Percentiles rank a stretch among this genome's conserved stretches.
Conservation (phyloP, 495 filamentous ascomycete species). For the Talaromyces nanjingensis region DNA sequence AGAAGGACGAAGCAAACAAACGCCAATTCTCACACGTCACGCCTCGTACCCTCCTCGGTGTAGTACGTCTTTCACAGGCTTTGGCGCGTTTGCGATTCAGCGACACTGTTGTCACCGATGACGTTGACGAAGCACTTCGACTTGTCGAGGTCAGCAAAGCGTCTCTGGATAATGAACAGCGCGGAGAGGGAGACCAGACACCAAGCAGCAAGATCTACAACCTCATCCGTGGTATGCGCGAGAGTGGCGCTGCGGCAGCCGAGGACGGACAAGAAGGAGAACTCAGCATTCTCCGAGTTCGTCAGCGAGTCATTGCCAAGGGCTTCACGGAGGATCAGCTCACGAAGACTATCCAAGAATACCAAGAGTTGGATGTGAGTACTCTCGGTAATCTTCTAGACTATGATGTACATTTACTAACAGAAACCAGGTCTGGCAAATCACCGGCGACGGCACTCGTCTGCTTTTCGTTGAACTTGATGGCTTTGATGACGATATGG, state of each 20-base stretch:
- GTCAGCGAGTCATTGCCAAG: constrained; percentile 87
- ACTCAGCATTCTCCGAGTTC: constrained; percentile 76
- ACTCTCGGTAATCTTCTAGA: background rate
- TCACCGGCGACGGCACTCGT: constrained; percentile 73
- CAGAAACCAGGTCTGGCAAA: constrained; percentile 80
- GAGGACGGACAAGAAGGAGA: constrained; percentile 67
- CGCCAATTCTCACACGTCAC: constrained; percentile 90
- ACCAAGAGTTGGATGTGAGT: constrained; percentile 81
- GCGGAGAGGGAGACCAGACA: constrained; percentile 59
- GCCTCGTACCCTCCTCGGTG: constrained; percentile 84
- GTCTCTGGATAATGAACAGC: constrained; percentile 63
- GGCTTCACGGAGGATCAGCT: constrained; percentile 95
- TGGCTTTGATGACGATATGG: constrained; percentile 49
- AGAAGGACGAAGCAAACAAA: constrained; percentile 78
- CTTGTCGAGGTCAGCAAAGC: constrained; percentile 90
- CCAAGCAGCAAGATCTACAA: constrained; percentile 89
- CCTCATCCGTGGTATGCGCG: constrained; percentile 76
- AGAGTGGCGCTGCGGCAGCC: constrained; percentile 70
- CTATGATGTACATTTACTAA: constrained; percentile 12
- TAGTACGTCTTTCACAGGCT: constrained; percentile 88
- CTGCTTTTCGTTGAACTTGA: constrained; percentile 71
- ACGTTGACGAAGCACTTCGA: constrained; percentile 91
- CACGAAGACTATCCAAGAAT: constrained; percentile 78
- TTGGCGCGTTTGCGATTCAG: constrained; percentile 90
- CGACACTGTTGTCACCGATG: constrained; percentile 74